These are phyloP conservation scores for Aureobasidium leucospermi DNA, from an alignment of 2,329 filamentous ascomycete species.

Conservation along the genomic window DNA sequence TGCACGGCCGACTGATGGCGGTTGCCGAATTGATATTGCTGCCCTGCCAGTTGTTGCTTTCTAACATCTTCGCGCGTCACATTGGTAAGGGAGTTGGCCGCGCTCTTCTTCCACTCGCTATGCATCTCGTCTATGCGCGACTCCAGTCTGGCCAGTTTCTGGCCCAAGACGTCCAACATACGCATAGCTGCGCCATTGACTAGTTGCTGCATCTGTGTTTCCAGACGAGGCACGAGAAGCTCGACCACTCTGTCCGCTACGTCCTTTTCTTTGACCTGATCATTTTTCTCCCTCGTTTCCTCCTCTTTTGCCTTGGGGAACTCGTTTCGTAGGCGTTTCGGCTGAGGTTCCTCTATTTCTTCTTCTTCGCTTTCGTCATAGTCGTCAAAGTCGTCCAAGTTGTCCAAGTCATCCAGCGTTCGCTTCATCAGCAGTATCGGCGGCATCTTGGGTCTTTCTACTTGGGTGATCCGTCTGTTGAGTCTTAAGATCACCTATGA, in stretches of 20 bases:
- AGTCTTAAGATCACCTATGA: not conserved
- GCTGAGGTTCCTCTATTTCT: not conserved
- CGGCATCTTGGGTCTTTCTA: not conserved
- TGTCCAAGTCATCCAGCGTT: not conserved
- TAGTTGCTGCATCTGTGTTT: not conserved
- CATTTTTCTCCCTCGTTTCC: not conserved
- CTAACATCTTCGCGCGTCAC: not conserved
- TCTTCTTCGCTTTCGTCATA: not conserved
- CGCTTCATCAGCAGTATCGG: constrained; percentile 4
- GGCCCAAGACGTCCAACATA: not conserved
- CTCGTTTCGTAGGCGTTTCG: not conserved
- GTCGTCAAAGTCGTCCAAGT: not conserved
- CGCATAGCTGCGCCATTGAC: not conserved
- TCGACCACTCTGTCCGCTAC: not conserved
- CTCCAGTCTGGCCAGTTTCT: not conserved
- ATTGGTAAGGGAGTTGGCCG: not conserved
- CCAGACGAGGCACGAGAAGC: not conserved
- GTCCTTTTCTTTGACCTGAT: not conserved
- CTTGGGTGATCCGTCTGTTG: not conserved
- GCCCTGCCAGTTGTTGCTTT: not conserved
- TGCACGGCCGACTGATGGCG: not conserved
- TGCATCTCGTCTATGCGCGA: constrained; percentile 4
- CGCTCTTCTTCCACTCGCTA: not conserved
- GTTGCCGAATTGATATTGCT: not conserved
- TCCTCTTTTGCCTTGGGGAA: not conserved